A percentile compares a stretch with the other conserved stretches of the same genome.
Evolutionary conservation across 2,329 filamentous ascomycete genomes (phyloP).

Genomic region (Trichoderma koningiopsis): DNA sequence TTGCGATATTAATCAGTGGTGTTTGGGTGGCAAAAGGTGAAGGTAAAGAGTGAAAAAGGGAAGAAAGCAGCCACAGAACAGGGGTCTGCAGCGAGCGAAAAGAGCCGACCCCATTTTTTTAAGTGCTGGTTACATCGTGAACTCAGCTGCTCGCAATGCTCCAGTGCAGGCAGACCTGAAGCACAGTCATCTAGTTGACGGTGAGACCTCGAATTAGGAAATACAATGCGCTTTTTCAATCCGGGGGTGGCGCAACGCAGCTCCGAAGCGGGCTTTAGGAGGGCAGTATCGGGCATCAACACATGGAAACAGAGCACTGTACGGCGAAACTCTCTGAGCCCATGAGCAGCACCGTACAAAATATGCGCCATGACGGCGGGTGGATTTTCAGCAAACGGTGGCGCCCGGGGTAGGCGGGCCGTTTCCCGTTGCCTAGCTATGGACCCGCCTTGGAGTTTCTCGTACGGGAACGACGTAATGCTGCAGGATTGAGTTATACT

Average conservation of each 20-base stretch:
- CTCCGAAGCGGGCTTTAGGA: not conserved
- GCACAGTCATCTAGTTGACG: not conserved
- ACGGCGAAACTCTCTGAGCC: not conserved
- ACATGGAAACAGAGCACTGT: not conserved
- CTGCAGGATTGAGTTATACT: not conserved
- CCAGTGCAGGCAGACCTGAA: not conserved
- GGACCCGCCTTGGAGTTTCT: not conserved
- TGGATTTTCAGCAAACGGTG: not conserved
- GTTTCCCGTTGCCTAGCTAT: constrained; percentile 13
- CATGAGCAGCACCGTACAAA: not conserved
- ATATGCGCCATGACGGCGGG: not conserved
- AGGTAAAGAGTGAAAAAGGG: not conserved
- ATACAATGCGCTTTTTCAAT: not conserved
- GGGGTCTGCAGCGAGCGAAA: not conserved
- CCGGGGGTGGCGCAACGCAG: not conserved
- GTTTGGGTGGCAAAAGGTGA: constrained; percentile 10
- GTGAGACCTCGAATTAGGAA: not conserved
- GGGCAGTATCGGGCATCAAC: constrained; percentile 7
- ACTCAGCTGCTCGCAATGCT: constrained; percentile 4
- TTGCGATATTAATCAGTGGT: constrained; percentile 3
- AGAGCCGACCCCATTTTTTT: not conserved
- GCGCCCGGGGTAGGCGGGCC: constrained; percentile 12
- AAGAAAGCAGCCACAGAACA: not conserved
- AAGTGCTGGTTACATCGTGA: not conserved
- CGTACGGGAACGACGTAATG: constrained; percentile 5